A percentile compares a stretch with the other conserved stretches of the same genome.
These are phyloP conservation scores for Datisca glomerata DNA, from an alignment of 306 rosid species.

Conservation along the genomic window DNA sequence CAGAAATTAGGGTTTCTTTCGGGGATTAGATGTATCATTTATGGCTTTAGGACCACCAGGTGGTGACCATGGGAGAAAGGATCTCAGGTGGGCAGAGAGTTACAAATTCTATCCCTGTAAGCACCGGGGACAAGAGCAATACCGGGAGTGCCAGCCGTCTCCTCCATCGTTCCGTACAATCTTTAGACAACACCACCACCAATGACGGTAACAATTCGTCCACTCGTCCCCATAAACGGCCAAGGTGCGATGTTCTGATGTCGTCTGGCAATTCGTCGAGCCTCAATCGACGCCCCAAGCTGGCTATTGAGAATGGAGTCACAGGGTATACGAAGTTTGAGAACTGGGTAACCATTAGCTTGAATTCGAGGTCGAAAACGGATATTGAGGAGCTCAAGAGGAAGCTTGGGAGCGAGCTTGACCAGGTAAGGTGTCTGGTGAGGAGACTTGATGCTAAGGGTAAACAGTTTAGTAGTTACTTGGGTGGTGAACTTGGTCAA, in stretches of 20 bases:
- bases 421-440: conserved; percentile 49
- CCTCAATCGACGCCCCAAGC: conserved; percentile 8
- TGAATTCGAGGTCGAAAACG: conserved; percentile 20
- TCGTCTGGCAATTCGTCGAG: conserved; percentile 14
- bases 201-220: conserved; percentile 12
- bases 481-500: conserved; percentile 23
- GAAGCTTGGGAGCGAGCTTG: conserved; percentile 65
- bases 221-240: conserved; percentile 1
- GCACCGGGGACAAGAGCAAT: conserved; percentile 11
- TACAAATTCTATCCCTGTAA: conserved; percentile 16
- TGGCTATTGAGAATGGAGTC: conserved; percentile 8
- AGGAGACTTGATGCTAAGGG: conserved; percentile 59
- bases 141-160: conserved; percentile 13
- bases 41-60: conserved; percentile 30
- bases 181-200: background rate
- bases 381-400: conserved; percentile 28
- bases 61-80: conserved; percentile 16
- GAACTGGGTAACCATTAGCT: conserved; percentile 26
- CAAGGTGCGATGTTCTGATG: conserved; percentile 2
- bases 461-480: conserved; percentile 15
- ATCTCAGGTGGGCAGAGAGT: conserved; percentile 7
- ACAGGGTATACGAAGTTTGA: conserved; percentile 21
- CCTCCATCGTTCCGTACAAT: conserved; percentile 5
- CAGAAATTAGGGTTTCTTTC: background rate
- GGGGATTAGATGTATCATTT: conserved; percentile 14